These are phyloP conservation scores for Macrophomina pseudophaseolina DNA, from an alignment of 2,329 filamentous ascomycete species.

Conservation along the genomic window DNA sequence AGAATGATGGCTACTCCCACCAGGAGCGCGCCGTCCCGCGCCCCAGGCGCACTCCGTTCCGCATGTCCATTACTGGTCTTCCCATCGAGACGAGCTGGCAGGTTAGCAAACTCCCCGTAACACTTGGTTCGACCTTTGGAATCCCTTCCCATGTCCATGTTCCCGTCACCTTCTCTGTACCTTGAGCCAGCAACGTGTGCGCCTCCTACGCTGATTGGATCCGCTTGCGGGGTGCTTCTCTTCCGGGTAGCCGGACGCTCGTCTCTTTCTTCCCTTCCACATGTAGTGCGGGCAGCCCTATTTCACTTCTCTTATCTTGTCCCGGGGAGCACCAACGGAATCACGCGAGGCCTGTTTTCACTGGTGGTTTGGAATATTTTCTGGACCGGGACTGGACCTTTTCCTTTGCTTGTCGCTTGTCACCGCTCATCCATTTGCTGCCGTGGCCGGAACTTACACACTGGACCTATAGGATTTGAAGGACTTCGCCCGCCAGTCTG, in stretches of 20 bases:
- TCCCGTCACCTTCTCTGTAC: slow-evolving; percentile 23
- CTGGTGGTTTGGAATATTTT: slow-evolving; percentile 21
- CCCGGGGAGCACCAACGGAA: slow-evolving; percentile 21
- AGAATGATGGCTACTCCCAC: slow-evolving; percentile 67
- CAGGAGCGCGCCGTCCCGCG: slow-evolving; percentile 73
- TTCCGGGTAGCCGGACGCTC: slow-evolving; percentile 25
- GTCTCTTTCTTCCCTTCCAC: slow-evolving; percentile 19
- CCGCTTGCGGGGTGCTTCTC: slow-evolving; percentile 25
- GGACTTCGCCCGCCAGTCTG: slow-evolving; percentile 97
- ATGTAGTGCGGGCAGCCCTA: slow-evolving; percentile 13
- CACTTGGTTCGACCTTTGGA: slow-evolving; percentile 45
- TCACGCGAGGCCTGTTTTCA: slow-evolving; percentile 26
- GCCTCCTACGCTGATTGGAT: slow-evolving; percentile 22
- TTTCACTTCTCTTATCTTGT: slow-evolving; percentile 21
- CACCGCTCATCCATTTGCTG: slow-evolving; percentile 38
- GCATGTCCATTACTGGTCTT: slow-evolving; percentile 97
- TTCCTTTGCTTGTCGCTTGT: slow-evolving; percentile 33
- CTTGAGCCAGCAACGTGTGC: slow-evolving; percentile 25
- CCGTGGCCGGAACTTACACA: slow-evolving; percentile 70
- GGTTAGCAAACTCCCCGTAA: slow-evolving; percentile 76
- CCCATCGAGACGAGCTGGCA: slow-evolving; percentile 99
- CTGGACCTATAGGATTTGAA: slow-evolving; percentile 92
- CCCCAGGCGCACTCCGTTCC: slow-evolving; percentile 90
- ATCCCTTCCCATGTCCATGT: slow-evolving; percentile 24
- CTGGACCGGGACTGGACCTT: slow-evolving; percentile 25